Conservation (phyloP, 2,329 filamentous ascomycete genomes). For the Salinomyces thailandicus region DNA sequence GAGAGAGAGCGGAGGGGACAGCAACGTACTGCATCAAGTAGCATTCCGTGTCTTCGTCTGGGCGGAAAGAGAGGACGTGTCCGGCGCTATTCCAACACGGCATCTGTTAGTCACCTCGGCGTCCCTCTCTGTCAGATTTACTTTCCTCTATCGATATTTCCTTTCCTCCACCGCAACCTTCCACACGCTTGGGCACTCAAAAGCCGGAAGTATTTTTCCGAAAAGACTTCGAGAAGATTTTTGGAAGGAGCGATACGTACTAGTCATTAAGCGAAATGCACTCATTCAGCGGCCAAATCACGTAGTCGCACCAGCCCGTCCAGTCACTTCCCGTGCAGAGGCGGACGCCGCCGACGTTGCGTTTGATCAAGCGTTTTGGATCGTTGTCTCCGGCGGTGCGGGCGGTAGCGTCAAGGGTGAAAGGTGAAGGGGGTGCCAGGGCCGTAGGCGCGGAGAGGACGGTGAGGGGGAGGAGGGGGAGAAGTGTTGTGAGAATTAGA, state of each 20-base stretch:
- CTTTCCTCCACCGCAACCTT: no score
- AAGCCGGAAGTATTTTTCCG: background rate
- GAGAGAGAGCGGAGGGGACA: no score
- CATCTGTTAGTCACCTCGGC: no score
- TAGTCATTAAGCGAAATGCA: constrained; percentile 21
- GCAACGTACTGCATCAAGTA: constrained; percentile 23
- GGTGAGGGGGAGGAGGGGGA: background rate
- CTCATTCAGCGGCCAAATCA: constrained; percentile 14
- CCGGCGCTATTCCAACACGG: constrained; percentile 11
- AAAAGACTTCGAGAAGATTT: no score
- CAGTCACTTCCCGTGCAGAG: constrained; percentile 17
- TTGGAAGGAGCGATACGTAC: constrained; percentile 14
- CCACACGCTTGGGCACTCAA: background rate
- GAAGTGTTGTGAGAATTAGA: background rate
- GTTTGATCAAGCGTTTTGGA: constrained; percentile 1
- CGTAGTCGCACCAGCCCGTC: constrained; percentile 15
- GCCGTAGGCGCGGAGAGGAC: background rate
- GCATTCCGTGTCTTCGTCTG: constrained; percentile 18
- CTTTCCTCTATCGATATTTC: no score
- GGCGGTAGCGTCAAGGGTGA: background rate
- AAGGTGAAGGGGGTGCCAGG: background rate
- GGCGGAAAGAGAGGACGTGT: constrained; percentile 13
- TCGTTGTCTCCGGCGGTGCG: no score
- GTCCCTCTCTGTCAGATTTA: no score
- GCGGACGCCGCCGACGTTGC: constrained; percentile 20